Base-by-base conservation (phyloP, 768 basidiomycete genomes). In the Scleroderma citrinum region DNA sequence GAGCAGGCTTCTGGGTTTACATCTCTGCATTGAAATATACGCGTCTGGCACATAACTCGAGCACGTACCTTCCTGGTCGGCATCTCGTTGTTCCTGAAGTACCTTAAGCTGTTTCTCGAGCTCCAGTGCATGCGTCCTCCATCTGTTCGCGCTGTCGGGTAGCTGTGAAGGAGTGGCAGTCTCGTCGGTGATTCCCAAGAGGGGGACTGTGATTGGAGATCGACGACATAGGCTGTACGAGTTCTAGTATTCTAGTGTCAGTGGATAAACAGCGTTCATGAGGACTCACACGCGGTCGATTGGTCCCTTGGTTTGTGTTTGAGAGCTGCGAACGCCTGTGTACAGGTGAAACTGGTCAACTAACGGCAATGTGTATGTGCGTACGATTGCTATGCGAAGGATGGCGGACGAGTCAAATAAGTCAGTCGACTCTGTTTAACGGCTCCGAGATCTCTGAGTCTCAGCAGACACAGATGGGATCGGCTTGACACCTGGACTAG, bases 51-150 rank as follows among this genome's bases (percentile, higher is more conserved):
- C n/a, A n/a, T n/a, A n/a, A n/a, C n/a, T n/a, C n/a, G n/a, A n/a
- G n/a, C n/a, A n/a, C n/a, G n/a, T n/a, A n/a, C n/a, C n/a, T n/a
- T n/a, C n/a, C n/a, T n/a, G n/a, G n/a, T n/a, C 60, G 1, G 49
- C 56, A 46, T 67, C 55, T 23, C 49, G 55, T 29, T 51, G 51
- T 14, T 54, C 38, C 38, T 63, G 55, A 35, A 66, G 53, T 1
- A 26, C 29, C 24, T 53, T 30, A 14, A 66, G 56, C 13, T 57
- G 54, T 43, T 49, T 49, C 48, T 66, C 65, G n/a, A 65, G 63
- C n/a, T 52, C 51, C 34, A 66, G 57, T n/a, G 63, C 61, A 32
- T 63, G 63, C 5, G 50, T 46, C 41, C 57, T 56, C 65, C 65
- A 66, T 8, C 51, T 48, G 7, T 21, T 26, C 10, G 44, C 29